Percentiles rank a stretch among this genome's conserved stretches.
Evolutionary conservation across 768 basidiomycete species (phyloP).

Genomic region (Mycena rebaudengoi): DNA sequence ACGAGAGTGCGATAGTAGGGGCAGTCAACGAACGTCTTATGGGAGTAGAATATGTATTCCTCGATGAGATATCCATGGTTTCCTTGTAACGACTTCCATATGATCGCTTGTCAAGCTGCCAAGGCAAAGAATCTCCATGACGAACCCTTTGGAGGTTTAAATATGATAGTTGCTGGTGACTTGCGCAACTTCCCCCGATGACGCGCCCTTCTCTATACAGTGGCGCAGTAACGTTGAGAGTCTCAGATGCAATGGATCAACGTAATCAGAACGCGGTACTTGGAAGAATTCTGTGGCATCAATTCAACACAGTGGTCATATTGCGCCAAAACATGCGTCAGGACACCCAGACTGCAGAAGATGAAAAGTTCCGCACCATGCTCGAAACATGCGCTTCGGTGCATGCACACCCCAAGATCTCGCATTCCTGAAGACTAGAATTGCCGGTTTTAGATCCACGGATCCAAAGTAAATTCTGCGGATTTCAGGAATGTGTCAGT

Average conservation of each 20-base stretch:
- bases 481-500: slow-evolving; percentile 41
- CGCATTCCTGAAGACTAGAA: slow-evolving; percentile 32
- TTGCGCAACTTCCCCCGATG: slow-evolving; percentile 48
- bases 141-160: slow-evolving; percentile 44
- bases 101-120: no score
- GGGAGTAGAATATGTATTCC: slow-evolving; percentile 46
- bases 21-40: slow-evolving; percentile 13
- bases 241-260: not conserved
- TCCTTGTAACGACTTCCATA: slow-evolving; percentile 37
- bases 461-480: slow-evolving; percentile 14
- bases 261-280: not conserved
- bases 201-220: slow-evolving; percentile 21
- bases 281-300: slow-evolving; percentile 33
- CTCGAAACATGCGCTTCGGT: slow-evolving; percentile 42
- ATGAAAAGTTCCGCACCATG: slow-evolving; percentile 36
- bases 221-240: not conserved
- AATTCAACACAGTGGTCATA: slow-evolving; percentile 43
- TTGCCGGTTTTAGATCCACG: slow-evolving; percentile 18
- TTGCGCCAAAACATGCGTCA: slow-evolving; percentile 48
- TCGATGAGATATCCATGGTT: slow-evolving; percentile 55
- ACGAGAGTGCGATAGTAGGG: slow-evolving; percentile 3
- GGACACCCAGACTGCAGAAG: slow-evolving; percentile 27
- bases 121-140: slow-evolving; percentile 32
- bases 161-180: slow-evolving; percentile 51
- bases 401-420: slow-evolving; percentile 44